phyloP scores from a whole-genome alignment of 2,329 filamentous ascomycete species.

The Ophiostoma populinum region DNA sequence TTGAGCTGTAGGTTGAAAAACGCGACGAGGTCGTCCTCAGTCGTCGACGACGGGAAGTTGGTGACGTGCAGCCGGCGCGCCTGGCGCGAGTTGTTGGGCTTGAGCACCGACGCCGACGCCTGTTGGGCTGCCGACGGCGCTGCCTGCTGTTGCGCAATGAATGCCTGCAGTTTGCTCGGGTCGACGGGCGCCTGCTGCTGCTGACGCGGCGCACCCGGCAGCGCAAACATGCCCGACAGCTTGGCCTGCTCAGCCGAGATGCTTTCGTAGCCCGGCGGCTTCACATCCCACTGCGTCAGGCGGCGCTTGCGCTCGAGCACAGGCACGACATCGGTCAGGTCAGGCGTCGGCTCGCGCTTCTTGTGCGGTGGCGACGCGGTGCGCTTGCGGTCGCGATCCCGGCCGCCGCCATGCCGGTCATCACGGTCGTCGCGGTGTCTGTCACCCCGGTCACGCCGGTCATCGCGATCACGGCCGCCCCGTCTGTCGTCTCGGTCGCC shows the following conservation, averaged over 20 bases:
- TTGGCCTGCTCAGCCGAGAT: conserved; percentile 98
- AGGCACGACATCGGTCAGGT: conserved; percentile 72
- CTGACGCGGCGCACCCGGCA: conserved; percentile 72
- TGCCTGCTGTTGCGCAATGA: conserved; percentile 83
- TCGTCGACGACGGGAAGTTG: conserved; percentile 58
- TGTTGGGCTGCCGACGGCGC: conserved; percentile 36
- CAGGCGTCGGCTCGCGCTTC: conserved; percentile 89
- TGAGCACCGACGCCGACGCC: conserved; percentile 30
- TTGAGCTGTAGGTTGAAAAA: conserved; percentile 98
- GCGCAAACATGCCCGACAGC: conserved; percentile 95
- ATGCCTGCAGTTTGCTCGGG: conserved; percentile 79
- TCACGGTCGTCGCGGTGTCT: conserved; percentile 23
- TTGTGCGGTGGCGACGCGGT: conserved; percentile 70
- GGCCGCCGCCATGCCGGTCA: conserved; percentile 24
- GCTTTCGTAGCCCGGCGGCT: conserved; percentile 93
- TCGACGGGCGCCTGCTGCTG: conserved; percentile 86
- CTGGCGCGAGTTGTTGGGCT: conserved; percentile 84
- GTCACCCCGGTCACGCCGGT: conserved; percentile 37
- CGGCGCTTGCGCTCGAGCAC: conserved; percentile 77
- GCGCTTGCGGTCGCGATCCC: conserved; percentile 45
- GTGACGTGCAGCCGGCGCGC: conserved; percentile 80
- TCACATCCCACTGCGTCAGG: conserved; percentile 98
- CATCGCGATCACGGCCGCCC: conserved; percentile 47
- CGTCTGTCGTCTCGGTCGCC: conserved; percentile 28
- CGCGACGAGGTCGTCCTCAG: conserved; percentile 55